Evolutionary conservation across 2,329 filamentous ascomycete species (phyloP), one percentile per base, ranked within the genome.

Genomic region (Xylariomycetidae sp.): DNA sequence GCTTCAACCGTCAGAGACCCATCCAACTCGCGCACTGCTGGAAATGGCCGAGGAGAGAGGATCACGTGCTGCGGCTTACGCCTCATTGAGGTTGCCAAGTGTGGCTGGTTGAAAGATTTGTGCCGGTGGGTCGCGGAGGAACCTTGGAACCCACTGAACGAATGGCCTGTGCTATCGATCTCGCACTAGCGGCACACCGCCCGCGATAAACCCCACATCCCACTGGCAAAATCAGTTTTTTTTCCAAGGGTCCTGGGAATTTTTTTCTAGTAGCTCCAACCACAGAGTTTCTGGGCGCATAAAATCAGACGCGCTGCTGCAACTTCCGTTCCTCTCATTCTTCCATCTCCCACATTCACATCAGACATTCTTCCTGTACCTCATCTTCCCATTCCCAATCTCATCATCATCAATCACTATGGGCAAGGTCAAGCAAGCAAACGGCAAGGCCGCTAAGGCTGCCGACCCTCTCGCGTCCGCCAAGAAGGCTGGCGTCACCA

Each of bases 401-500:
- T 10, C 20, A 6, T 29, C 26, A 19, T 38, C 36, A 39, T 62
- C 58, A 36, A 39, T 62, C 59, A 69, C 48, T 60, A 83, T 82
- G 79, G 76, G 69, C 60, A 82, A 82, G 65, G 64, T 69, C 35
- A 83, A 82, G 67, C 71, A 79, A 56, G 65, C 67, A 59, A 76
- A 76, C 63, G 53, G 55, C 53, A 74, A 61, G 54, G 57, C 55
- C 49, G 53, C 61, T 47, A 76, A 75, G 65, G 55, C 68, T 52
- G 59, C 64, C 52, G 68, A 71, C 54, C 57, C 65, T 41, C 54
- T 68, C 49, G 60, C 64, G 52, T 56, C 64, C 48, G 76, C 79
- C 61, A 85, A 85, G 70, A 71, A 70, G 49, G 78, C 70, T 47
- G 74, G 74, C 46, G 70, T 85, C 52, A 74, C 72, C 65, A 88